These are phyloP conservation scores for Begonia masoniana DNA, from an alignment of 306 rosid species.

Conservation along the genomic window DNA sequence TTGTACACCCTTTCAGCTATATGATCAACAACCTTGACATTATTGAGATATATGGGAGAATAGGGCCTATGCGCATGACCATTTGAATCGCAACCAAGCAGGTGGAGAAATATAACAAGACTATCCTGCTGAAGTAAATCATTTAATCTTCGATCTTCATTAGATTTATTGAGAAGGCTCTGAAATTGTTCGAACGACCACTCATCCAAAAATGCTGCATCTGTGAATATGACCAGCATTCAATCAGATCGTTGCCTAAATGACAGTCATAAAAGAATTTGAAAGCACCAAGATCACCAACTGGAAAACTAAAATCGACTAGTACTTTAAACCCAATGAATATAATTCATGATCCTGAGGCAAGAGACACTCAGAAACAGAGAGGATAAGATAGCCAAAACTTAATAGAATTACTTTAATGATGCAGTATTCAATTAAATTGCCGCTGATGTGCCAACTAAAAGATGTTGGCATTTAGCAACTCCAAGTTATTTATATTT, in stretches of 20 bases:
- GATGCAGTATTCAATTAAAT: too few relatives aligned
- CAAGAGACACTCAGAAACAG: too few relatives aligned
- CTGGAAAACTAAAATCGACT: too few relatives aligned
- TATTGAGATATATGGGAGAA: conserved; percentile 80
- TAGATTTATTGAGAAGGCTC: conserved; percentile 60
- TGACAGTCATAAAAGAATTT: not conserved
- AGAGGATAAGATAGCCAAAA: too few relatives aligned
- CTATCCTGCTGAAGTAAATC: conserved; percentile 54
- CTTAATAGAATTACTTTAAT: too few relatives aligned
- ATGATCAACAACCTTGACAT: conserved; percentile 76
- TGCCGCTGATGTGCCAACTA: too few relatives aligned
- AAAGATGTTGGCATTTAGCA: too few relatives aligned
- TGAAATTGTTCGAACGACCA: conserved; percentile 86
- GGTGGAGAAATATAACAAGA: conserved; percentile 67
- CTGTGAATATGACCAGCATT: conserved; percentile 26
- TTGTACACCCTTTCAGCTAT: conserved; percentile 71
- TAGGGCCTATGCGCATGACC: conserved; percentile 89
- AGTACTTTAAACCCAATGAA: too few relatives aligned
- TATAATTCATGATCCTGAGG: too few relatives aligned
- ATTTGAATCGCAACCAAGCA: conserved; percentile 88
- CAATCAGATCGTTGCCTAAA: conserved; percentile 1
- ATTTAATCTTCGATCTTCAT: conserved; percentile 49
- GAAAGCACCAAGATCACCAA: too few relatives aligned
- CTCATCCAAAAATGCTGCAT: conserved; percentile 85
- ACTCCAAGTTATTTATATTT: too few relatives aligned